Conservation (phyloP, 768 basidiomycete species). For the Lyophyllum atratum region DNA sequence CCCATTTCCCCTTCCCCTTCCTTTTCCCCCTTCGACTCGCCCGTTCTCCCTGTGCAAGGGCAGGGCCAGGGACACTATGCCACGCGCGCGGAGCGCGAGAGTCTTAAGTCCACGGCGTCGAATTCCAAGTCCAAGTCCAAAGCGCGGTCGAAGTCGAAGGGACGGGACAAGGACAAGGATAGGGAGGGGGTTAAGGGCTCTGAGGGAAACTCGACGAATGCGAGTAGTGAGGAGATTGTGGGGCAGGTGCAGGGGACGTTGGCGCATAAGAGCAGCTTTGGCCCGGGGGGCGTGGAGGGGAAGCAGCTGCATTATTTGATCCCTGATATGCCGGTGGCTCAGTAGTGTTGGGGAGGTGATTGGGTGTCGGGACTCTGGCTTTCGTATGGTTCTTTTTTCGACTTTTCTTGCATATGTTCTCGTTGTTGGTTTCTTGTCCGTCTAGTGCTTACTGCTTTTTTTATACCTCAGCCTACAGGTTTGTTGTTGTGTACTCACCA, state of each 20-base stretch:
- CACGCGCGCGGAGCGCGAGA: slow-evolving; percentile 17
- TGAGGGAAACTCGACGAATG: slow-evolving; percentile 6
- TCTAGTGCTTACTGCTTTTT: not conserved
- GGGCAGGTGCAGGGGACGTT: not conserved
- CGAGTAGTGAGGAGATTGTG: slow-evolving; percentile 9
- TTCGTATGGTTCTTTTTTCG: not conserved
- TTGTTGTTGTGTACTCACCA: not conserved
- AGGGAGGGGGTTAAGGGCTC: no score
- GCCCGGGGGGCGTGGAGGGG: slow-evolving; percentile 22
- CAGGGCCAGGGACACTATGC: slow-evolving; percentile 16
- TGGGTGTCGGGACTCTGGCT: not conserved
- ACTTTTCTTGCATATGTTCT: not conserved
- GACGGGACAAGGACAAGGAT: no score
- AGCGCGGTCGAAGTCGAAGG: slow-evolving; percentile 4
- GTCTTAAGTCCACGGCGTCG: slow-evolving; percentile 6
- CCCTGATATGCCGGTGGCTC: slow-evolving; percentile 20
- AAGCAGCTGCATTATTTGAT: slow-evolving; percentile 23
- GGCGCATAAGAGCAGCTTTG: slow-evolving; percentile 24
- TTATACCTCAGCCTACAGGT: not conserved
- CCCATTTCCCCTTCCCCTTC: slow-evolving; percentile 1
- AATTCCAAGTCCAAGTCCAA: slow-evolving; percentile 2
- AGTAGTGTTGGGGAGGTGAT: not conserved
- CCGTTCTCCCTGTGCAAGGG: not conserved
- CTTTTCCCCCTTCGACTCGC: not conserved
- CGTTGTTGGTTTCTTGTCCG: not conserved